These are phyloP conservation scores for Nicotiana benthamiana DNA, from an alignment of 257 asterid species.

Conservation along the genomic window DNA sequence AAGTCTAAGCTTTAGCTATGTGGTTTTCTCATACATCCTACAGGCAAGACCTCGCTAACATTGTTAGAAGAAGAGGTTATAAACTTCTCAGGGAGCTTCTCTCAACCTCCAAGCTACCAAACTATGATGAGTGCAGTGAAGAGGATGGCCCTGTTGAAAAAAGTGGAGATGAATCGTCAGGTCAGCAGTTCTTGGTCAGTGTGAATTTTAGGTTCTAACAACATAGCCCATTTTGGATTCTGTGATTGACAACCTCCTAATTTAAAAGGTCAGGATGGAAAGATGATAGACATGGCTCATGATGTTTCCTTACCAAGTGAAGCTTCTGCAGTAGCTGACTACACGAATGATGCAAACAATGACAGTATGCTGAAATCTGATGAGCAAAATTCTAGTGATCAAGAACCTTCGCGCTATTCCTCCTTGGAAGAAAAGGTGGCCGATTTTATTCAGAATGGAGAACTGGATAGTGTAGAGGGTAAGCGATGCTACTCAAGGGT, in stretches of 20 bases:
- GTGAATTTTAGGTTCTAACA: conserved; percentile 6
- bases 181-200: conserved; percentile 8
- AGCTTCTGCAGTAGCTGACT: not conserved
- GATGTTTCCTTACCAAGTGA: conserved; percentile 13
- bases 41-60: conserved; percentile 80
- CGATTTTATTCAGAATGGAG: conserved; percentile 61
- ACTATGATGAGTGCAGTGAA: conserved; percentile 1
- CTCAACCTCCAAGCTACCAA: conserved; percentile 18
- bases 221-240: not conserved
- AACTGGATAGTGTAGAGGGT: conserved; percentile 60
- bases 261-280: conserved; percentile 59
- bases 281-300: conserved; percentile 21
- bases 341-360: not conserved
- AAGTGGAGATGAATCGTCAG: conserved; percentile 25
- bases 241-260: conserved; percentile 21
- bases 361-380: not conserved
- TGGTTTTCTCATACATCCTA: not conserved
- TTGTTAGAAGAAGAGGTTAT: conserved; percentile 93
- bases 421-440: conserved; percentile 27
- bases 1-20: not conserved
- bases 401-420: conserved; percentile 10
- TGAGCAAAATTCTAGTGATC: not conserved
- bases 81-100: conserved; percentile 59
- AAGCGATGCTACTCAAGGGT: conserved; percentile 4
- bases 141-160: conserved; percentile 30